Conservation (phyloP, 2,329 filamentous ascomycete species). For the Alternaria hordeiaustralica region DNA sequence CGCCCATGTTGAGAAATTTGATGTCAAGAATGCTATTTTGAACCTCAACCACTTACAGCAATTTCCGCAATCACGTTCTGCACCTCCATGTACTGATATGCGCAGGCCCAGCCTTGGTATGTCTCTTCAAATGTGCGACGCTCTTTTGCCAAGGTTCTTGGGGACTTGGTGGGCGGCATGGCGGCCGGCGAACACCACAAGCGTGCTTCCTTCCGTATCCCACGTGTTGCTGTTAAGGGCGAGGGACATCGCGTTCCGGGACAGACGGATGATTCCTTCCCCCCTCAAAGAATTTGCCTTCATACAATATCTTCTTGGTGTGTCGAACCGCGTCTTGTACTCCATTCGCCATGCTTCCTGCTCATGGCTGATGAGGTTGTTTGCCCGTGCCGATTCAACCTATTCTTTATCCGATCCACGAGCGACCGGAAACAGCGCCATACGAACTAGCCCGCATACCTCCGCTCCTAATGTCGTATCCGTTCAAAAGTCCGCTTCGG, state of each 20-base stretch:
- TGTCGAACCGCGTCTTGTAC: background rate
- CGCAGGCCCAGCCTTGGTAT: constrained; percentile 1
- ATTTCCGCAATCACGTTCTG: background rate
- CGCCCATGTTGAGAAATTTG: background rate
- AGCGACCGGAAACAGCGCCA: background rate
- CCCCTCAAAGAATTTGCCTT: background rate
- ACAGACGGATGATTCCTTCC: background rate
- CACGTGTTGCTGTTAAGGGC: background rate
- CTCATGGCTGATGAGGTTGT: background rate
- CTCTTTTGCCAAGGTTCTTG: background rate
- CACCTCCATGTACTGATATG: background rate
- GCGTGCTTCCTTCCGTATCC: background rate
- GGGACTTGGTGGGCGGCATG: background rate
- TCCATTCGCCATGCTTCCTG: background rate
- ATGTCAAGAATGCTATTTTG: background rate
- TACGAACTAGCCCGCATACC: background rate
- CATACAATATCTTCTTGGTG: background rate
- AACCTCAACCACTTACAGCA: background rate
- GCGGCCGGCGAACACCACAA: background rate
- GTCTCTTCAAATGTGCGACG: background rate
- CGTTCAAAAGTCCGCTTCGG: background rate
- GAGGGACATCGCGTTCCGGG: background rate
- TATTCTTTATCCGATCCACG: background rate
- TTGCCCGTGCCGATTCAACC: background rate
- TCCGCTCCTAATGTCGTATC: background rate